These are phyloP conservation scores for Iberis amara DNA, from an alignment of 441 rosid genomes.

Conservation along the genomic window DNA sequence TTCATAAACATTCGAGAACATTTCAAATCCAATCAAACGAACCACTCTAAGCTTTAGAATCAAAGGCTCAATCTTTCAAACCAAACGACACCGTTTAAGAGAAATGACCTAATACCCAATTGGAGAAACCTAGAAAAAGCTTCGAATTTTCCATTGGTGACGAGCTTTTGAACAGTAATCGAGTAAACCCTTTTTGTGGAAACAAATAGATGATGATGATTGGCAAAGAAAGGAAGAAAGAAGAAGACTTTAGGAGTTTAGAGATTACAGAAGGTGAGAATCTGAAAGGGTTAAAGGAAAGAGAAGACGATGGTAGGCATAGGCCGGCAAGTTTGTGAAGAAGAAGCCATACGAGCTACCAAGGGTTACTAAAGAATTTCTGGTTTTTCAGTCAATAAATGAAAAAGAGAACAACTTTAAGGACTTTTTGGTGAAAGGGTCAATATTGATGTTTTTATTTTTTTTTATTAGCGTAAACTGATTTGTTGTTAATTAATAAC, in stretches of 20 bases:
- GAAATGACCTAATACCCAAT: too few species aligned
- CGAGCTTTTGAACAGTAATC: constrained; percentile 7
- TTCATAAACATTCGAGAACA: constrained; percentile 1
- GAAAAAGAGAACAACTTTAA: neutral
- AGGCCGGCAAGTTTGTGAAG: constrained; percentile 30
- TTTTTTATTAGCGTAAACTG: too few species aligned
- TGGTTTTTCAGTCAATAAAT: neutral
- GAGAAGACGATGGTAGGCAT: neutral
- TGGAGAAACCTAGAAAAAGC: neutral
- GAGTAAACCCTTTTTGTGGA: neutral
- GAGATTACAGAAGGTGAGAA: neutral
- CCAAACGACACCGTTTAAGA: too few species aligned
- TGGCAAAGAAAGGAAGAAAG: neutral
- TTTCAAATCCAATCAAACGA: neutral
- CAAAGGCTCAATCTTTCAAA: constrained; percentile 12
- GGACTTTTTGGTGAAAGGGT: too few species aligned
- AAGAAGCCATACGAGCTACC: constrained; percentile 19
- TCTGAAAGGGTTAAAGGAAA: constrained; percentile 9
- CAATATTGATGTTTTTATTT: too few species aligned
- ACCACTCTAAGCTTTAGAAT: constrained; percentile 9
- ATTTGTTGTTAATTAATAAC: too few species aligned
- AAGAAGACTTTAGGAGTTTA: constrained; percentile 13
- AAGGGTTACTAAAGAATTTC: constrained; percentile 9
- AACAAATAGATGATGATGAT: too few species aligned
- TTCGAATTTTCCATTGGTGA: neutral